Percentiles rank a stretch among this genome's conserved stretches.
Evolutionary conservation across 2,329 filamentous ascomycete species (phyloP).

Genomic region (Microdochium trichocladiopsis): DNA sequence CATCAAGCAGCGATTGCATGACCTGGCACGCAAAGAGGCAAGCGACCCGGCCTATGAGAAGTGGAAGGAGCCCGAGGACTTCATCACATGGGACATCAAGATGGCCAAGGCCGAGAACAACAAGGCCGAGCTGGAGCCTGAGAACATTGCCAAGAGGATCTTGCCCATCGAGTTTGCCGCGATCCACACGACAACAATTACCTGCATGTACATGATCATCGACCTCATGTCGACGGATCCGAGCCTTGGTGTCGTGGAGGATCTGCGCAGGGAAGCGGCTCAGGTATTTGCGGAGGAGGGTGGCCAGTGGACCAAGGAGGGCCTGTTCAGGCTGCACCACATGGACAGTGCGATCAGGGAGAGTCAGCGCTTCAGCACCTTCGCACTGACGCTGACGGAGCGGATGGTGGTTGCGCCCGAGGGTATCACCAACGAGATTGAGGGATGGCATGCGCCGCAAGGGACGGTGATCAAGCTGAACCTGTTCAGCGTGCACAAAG

Average conservation of each 20-base stretch:
- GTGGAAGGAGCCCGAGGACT: conserved; percentile 44
- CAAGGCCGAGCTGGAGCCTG: conserved; percentile 33
- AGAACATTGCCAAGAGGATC: conserved; percentile 40
- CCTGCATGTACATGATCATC: conserved; percentile 37
- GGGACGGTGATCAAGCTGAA: conserved; percentile 36
- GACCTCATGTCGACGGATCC: conserved; percentile 36
- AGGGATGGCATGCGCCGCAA: conserved; percentile 36
- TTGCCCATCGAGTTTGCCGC: conserved; percentile 51
- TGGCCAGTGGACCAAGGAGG: conserved; percentile 37
- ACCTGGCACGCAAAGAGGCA: conserved; percentile 32
- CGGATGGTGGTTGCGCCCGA: conserved; percentile 34
- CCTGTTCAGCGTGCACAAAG: conserved; percentile 36
- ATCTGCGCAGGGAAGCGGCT: conserved; percentile 34
- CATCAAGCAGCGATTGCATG: conserved; percentile 39
- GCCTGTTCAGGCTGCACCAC: conserved; percentile 32
- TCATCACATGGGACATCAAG: conserved; percentile 49
- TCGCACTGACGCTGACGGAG: conserved; percentile 36
- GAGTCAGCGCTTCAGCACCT: conserved; percentile 40
- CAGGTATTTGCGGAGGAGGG: conserved; percentile 23
- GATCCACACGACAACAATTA: conserved; percentile 50
- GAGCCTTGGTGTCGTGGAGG: conserved; percentile 23
- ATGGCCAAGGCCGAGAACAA: conserved; percentile 37
- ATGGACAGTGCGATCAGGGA: conserved; percentile 47
- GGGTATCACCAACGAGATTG: conserved; percentile 26
- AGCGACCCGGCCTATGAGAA: conserved; percentile 30